Conservation (phyloP, 768 basidiomycete genomes). For the Termitomyces sp. region DNA sequence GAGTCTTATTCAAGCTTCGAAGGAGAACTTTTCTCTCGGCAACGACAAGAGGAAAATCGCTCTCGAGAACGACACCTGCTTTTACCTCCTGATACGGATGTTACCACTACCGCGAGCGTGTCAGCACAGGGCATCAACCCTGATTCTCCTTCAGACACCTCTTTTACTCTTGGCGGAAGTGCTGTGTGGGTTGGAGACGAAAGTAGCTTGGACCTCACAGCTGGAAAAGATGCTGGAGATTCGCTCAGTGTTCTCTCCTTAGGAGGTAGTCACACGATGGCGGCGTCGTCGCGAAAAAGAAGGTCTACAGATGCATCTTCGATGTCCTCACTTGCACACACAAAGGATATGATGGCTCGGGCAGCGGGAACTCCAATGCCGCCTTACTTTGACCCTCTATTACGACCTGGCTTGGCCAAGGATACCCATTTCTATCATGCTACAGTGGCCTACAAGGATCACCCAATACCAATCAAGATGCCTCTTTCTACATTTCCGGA, state of each 20-base stretch:
- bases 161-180: constrained; percentile 75
- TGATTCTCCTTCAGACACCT: constrained; percentile 65
- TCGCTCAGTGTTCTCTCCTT: constrained; percentile 38
- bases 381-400: constrained; percentile 42
- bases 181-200: constrained; percentile 86
- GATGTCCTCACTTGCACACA: constrained; percentile 53
- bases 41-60: constrained; percentile 32
- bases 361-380: constrained; percentile 33
- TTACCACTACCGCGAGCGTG: constrained; percentile 26
- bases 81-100: constrained; percentile 31
- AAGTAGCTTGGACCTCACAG: constrained; percentile 44
- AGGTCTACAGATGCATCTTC: constrained; percentile 75
- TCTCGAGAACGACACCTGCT: constrained; percentile 29
- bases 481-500: constrained; percentile 87
- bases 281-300: constrained; percentile 46
- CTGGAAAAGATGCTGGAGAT: constrained; percentile 43
- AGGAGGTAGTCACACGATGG: constrained; percentile 35
- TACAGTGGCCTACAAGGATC: constrained; percentile 76
- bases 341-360: constrained; percentile 37
- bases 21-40: constrained; percentile 55
- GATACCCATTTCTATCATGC: constrained; percentile 97
- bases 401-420: constrained; percentile 52
- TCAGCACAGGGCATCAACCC: constrained; percentile 27
- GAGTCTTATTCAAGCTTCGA: constrained; percentile 72
- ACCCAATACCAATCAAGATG: constrained; percentile 85